These are phyloP conservation scores for Arabidopsis arenosa DNA, from an alignment of 345 rosid genomes.

Conservation along the genomic window DNA sequence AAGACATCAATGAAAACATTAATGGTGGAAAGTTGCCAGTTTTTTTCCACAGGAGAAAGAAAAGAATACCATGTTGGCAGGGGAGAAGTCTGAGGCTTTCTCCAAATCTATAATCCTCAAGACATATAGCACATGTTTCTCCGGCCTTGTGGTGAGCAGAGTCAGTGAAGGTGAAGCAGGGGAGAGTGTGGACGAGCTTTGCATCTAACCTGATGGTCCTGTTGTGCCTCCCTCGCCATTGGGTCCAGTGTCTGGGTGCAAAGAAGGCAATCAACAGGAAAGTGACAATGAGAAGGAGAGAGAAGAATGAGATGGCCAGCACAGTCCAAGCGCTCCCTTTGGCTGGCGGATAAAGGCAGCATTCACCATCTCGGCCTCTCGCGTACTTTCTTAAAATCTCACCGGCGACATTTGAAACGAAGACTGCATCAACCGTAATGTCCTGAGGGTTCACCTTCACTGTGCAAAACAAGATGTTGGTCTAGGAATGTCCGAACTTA, in stretches of 20 bases:
- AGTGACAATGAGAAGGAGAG: constrained; percentile 53
- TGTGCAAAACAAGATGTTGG: constrained; percentile 37
- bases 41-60: neutral
- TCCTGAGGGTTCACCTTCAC: constrained; percentile 67
- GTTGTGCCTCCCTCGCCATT: constrained; percentile 48
- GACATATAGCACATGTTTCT: constrained; percentile 77
- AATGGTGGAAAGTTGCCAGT: constrained; percentile 8
- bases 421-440: constrained; percentile 61
- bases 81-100: constrained; percentile 72
- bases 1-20: neutral
- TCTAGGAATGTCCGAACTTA: neutral
- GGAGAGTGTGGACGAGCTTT: constrained; percentile 59
- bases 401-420: constrained; percentile 63
- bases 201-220: constrained; percentile 46
- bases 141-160: constrained; percentile 43
- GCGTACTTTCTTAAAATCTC: constrained; percentile 55
- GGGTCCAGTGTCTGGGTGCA: constrained; percentile 56
- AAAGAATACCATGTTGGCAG: constrained; percentile 66
- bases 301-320: constrained; percentile 59
- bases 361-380: constrained; percentile 52
- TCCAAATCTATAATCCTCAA: constrained; percentile 74
- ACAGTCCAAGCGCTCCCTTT: constrained; percentile 63
- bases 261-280: constrained; percentile 54
- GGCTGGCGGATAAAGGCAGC: constrained; percentile 58
- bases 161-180: constrained; percentile 49